Conservation (phyloP, 192 early-diverging fungal genomes). For the Coemansia sp. region DNA sequence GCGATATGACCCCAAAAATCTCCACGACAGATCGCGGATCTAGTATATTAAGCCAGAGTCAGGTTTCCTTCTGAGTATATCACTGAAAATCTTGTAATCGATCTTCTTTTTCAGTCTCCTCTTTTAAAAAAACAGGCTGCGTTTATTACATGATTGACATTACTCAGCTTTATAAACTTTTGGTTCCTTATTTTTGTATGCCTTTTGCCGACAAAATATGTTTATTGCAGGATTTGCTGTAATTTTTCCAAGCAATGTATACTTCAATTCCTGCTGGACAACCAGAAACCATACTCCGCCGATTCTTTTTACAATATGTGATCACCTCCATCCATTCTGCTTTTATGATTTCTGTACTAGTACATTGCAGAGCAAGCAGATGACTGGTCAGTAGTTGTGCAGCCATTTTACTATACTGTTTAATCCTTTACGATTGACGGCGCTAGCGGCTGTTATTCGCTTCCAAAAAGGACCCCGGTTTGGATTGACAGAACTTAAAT, state of each 20-base stretch:
- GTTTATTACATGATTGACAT: constrained; percentile 10
- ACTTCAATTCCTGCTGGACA: neutral
- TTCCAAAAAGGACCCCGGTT: too few species aligned
- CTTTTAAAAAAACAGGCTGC: neutral
- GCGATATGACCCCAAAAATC: too few species aligned
- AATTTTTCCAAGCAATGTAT: neutral
- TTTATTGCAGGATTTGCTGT: neutral
- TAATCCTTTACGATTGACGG: too few species aligned
- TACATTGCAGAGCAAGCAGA: too few species aligned
- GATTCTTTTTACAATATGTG: neutral
- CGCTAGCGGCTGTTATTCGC: too few species aligned
- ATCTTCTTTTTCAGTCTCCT: neutral
- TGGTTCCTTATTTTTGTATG: neutral
- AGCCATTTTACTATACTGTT: too few species aligned
- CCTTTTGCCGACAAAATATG: too few species aligned
- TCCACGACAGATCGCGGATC: too few species aligned
- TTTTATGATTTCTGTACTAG: too few species aligned
- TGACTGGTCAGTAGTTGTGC: too few species aligned
- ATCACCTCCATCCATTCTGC: neutral
- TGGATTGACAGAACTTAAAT: too few species aligned
- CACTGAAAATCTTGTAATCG: constrained; percentile 7
- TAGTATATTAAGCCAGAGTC: neutral
- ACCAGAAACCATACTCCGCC: constrained; percentile 8
- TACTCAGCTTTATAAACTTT: constrained; percentile 1
- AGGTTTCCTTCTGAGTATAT: neutral